phyloP scores from a whole-genome alignment of 2,329 filamentous ascomycete genomes.

The Phoma sp. region DNA sequence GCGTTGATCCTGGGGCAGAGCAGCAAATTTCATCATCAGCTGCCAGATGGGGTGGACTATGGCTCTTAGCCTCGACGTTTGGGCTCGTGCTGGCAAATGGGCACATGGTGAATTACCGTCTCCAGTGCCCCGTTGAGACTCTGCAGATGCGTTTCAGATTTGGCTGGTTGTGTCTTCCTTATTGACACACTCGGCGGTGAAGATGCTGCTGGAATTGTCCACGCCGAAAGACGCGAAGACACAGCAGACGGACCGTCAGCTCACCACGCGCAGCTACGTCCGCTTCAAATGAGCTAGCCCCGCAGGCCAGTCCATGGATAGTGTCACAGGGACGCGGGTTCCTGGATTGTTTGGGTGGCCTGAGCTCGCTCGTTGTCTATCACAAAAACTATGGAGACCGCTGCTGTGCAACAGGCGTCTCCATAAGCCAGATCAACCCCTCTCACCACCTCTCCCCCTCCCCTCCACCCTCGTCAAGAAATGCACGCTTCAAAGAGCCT shows the following conservation, averaged over 20 bases:
- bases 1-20: conserved; percentile 14
- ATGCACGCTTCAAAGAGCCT: conserved; percentile 38
- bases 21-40: conserved; percentile 11
- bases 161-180: background rate
- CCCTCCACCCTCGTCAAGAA: conserved; percentile 16
- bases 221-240: background rate
- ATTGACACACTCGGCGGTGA: conserved; percentile 5
- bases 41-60: conserved; percentile 5
- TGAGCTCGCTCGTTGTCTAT: conserved; percentile 27
- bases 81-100: conserved; percentile 13
- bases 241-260: conserved; percentile 4
- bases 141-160: conserved; percentile 8
- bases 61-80: background rate
- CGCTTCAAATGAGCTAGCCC: conserved; percentile 19
- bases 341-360: conserved; percentile 24
- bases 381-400: conserved; percentile 24
- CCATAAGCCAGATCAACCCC: conserved; percentile 11
- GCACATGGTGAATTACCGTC: background rate
- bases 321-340: conserved; percentile 17
- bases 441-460: conserved; percentile 1
- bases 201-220: background rate
- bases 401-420: conserved; percentile 15
- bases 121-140: conserved; percentile 4
- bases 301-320: conserved; percentile 28
- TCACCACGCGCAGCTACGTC: conserved; percentile 5